These are phyloP conservation scores for Chaetomiaceae sp. DNA, from an alignment of 2,329 filamentous ascomycete genomes.

Conservation along the genomic window DNA sequence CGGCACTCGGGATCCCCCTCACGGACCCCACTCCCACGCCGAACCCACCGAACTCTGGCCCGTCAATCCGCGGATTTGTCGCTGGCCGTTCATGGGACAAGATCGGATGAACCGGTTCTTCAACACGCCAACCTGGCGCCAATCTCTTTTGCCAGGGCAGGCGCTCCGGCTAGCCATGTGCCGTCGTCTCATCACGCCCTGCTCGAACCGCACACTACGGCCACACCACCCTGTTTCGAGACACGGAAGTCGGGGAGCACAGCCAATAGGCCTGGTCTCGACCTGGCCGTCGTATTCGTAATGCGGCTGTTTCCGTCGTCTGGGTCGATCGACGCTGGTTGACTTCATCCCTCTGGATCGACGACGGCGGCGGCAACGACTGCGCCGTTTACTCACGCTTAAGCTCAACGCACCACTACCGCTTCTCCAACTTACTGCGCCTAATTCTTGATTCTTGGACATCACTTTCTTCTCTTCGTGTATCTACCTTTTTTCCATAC, in stretches of 20 bases:
- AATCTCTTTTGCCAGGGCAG: not conserved
- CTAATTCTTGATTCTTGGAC: not conserved
- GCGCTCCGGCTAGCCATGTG: not conserved
- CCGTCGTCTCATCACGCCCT: not conserved
- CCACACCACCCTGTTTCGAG: not conserved
- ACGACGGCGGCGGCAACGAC: not conserved
- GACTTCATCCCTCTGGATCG: not conserved
- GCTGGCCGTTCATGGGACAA: not conserved
- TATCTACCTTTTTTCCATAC: not conserved
- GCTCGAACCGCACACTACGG: not conserved
- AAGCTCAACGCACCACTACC: not conserved
- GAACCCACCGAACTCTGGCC: not conserved
- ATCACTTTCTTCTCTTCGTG: constrained; percentile 5
- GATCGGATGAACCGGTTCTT: constrained; percentile 8
- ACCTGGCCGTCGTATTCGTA: not conserved
- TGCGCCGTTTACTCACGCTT: not conserved
- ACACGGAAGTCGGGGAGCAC: not conserved
- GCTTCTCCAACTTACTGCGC: not conserved
- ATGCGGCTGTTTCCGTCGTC: not conserved
- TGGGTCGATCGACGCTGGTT: not conserved
- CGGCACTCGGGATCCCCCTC: constrained; percentile 4
- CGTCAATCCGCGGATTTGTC: not conserved
- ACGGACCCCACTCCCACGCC: not conserved
- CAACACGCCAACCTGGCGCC: not conserved
- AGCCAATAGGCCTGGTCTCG: not conserved